Percentiles rank a stretch among this genome's conserved stretches.
These are phyloP conservation scores for Yamadazyma diddensiae DNA, from an alignment of 1,139 yeast genomes.

Conservation along the genomic window DNA sequence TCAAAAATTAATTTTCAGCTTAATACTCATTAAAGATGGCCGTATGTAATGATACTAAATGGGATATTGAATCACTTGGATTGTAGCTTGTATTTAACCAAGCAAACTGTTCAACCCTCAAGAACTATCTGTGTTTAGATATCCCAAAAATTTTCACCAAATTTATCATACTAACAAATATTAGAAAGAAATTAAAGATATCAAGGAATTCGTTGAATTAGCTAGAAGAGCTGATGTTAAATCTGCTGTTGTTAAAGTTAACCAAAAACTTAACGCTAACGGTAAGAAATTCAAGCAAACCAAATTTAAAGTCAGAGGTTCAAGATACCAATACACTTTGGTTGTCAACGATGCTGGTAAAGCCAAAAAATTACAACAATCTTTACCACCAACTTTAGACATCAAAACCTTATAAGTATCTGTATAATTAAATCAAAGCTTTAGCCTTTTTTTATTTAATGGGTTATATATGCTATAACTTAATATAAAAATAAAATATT, in stretches of 20 bases:
- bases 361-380: slow-evolving; percentile 98
- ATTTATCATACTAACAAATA: slow-evolving; percentile 19
- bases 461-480: slow-evolving; percentile 4
- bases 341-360: slow-evolving; percentile 94
- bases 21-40: slow-evolving; percentile 22
- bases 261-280: slow-evolving; percentile 81
- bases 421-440: slow-evolving; percentile 16
- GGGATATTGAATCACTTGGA: too few species aligned
- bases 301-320: slow-evolving; percentile 98
- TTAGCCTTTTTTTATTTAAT: slow-evolving; percentile 3
- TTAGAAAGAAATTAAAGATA: slow-evolving; percentile 82
- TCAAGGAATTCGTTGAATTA: slow-evolving; percentile 96
- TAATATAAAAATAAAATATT: slow-evolving; percentile 4
- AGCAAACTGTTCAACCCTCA: neutral
- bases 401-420: slow-evolving; percentile 59
- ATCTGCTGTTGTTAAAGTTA: slow-evolving; percentile 86
- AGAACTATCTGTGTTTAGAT: neutral
- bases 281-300: slow-evolving; percentile 90
- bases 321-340: slow-evolving; percentile 92
- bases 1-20: slow-evolving; percentile 12
- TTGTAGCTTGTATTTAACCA: too few species aligned
- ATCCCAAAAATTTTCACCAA: neutral
- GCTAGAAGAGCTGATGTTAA: slow-evolving; percentile 97
- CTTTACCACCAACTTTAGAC: slow-evolving; percentile 93
- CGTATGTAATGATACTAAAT: slow-evolving; percentile 21